phyloP scores from a whole-genome alignment of 2,329 filamentous ascomycete species.

The Septoria linicola region DNA sequence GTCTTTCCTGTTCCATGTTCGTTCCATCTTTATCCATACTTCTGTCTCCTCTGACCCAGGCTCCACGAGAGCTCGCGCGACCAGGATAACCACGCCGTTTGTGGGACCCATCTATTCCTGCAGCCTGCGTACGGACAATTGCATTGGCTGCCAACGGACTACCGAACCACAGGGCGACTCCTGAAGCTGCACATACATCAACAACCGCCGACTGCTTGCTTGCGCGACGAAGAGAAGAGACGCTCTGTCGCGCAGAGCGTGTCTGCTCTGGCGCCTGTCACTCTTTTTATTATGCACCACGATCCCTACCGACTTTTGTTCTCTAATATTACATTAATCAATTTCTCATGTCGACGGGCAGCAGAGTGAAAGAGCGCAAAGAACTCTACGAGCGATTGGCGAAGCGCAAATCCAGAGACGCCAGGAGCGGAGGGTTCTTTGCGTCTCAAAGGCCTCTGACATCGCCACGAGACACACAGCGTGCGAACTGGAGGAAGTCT shows the following conservation, averaged over 20 bases:
- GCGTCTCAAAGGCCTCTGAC: constrained; percentile 26
- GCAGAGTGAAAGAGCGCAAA: constrained; percentile 10
- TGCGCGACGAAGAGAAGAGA: constrained; percentile 12
- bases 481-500: constrained; percentile 22
- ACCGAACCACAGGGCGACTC: constrained; percentile 18
- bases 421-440: constrained; percentile 22
- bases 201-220: constrained; percentile 20
- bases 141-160: constrained; percentile 17
- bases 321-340: constrained; percentile 12
- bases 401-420: constrained; percentile 4
- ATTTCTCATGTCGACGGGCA: constrained; percentile 31
- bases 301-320: constrained; percentile 23
- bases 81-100: constrained; percentile 17
- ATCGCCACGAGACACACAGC: constrained; percentile 25
- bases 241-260: constrained; percentile 23
- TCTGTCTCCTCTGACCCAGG: constrained; percentile 1
- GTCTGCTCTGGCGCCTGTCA: constrained; percentile 24
- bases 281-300: constrained; percentile 25
- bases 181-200: constrained; percentile 28
- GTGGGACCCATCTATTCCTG: constrained; percentile 15
- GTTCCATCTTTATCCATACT: constrained; percentile 3
- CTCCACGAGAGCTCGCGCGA: constrained; percentile 11
- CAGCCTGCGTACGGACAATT: constrained; percentile 21
- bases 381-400: constrained; percentile 15
- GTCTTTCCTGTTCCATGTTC: constrained; percentile 7